These are phyloP conservation scores for Colletotrichum spaethianum DNA, from an alignment of 2,329 filamentous ascomycete species.

Conservation along the genomic window DNA sequence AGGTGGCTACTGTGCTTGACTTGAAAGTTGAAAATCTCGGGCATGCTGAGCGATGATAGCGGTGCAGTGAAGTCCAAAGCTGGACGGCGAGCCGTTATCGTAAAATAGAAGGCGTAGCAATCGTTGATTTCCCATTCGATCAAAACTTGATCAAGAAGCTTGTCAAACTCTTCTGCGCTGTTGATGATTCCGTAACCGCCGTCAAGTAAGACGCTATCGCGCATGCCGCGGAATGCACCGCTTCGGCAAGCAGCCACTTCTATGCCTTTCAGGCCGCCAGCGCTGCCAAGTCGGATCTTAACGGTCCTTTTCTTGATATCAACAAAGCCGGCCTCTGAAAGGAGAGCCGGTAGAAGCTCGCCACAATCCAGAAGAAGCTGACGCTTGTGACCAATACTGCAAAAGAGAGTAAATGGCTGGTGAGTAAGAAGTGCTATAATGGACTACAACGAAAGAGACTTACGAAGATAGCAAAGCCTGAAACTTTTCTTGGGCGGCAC, in stretches of 20 bases:
- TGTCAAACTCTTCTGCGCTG: background rate
- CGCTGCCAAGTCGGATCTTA: background rate
- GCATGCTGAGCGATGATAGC: background rate
- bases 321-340: background rate
- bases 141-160: background rate
- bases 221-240: constrained; percentile 6
- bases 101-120: constrained; percentile 5
- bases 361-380: constrained; percentile 9
- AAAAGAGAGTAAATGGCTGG: background rate
- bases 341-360: background rate
- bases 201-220: background rate
- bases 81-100: constrained; percentile 2
- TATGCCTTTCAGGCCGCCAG: background rate
- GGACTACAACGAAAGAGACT: background rate
- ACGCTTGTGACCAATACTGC: background rate
- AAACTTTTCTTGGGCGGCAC: background rate
- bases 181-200: constrained; percentile 1
- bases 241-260: constrained; percentile 3
- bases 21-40: background rate
- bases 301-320: background rate
- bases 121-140: background rate
- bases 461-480: constrained; percentile 6
- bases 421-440: background rate
- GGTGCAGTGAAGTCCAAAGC: background rate
- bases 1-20: background rate